A percentile compares a stretch with the other conserved stretches of the same genome.
phyloP scores from a whole-genome alignment of 345 rosid species.

The Cardamine resedifolia region DNA sequence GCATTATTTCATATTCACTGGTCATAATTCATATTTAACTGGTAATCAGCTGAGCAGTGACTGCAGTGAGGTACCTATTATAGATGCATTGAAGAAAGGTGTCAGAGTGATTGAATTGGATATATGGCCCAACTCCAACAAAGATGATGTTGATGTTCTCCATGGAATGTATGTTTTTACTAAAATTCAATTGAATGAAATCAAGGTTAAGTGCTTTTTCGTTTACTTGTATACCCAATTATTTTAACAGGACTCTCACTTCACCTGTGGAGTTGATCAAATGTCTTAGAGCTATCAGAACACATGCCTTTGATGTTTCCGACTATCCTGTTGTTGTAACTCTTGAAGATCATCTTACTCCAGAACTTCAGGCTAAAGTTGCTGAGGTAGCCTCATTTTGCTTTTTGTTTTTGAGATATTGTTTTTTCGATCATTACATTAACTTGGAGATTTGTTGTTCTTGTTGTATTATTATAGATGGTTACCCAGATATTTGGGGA shows the following conservation, averaged over 20 bases:
- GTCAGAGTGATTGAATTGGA: slow-evolving; percentile 92
- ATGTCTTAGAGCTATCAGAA: slow-evolving; percentile 70
- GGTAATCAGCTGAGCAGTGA: slow-evolving; percentile 92
- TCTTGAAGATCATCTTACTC: slow-evolving; percentile 81
- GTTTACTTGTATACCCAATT: slow-evolving; percentile 6
- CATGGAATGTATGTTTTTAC: slow-evolving; percentile 66
- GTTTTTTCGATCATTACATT: neutral
- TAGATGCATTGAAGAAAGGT: slow-evolving; percentile 61
- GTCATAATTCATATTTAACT: slow-evolving; percentile 83
- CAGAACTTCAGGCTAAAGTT: slow-evolving; percentile 79
- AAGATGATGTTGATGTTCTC: slow-evolving; percentile 67
- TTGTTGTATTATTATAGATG: slow-evolving; percentile 58
- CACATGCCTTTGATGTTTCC: slow-evolving; percentile 70
- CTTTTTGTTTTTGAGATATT: neutral
- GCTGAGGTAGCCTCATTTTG: slow-evolving; percentile 53
- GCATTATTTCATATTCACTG: slow-evolving; percentile 78
- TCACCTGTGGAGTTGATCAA: slow-evolving; percentile 67
- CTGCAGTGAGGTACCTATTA: slow-evolving; percentile 83
- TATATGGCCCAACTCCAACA: slow-evolving; percentile 79
- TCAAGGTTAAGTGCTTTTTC: neutral
- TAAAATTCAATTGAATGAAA: neutral
- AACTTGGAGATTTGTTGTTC: slow-evolving; percentile 3
- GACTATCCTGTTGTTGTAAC: slow-evolving; percentile 81
- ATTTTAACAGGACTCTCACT: slow-evolving; percentile 65
- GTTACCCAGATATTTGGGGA: slow-evolving; percentile 72